Base-by-base conservation (phyloP, 768 basidiomycete genomes). In the Favolaschia claudopus region DNA sequence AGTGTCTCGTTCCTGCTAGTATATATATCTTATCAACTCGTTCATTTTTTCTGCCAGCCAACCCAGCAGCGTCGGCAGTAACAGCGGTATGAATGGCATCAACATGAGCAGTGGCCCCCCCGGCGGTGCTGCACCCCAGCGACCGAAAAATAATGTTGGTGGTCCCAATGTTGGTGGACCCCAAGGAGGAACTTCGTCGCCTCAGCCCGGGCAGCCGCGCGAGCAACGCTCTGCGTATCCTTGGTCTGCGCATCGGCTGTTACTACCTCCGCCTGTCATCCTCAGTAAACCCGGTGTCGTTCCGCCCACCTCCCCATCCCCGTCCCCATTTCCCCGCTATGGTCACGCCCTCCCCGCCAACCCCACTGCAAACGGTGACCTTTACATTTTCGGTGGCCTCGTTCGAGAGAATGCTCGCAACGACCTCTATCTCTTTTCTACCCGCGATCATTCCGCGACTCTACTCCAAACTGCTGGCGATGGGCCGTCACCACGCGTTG, bases 331-430 rank as follows among this genome's bases (percentile, higher is more conserved):
- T 74, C 96, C 97, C 24, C 89, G 96, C 37, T 99, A 99, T 70
- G 97, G 96, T 24, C 93, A 97, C 70, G 89, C 96, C 13, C 85
- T 98, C 6, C 95, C 95, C 9, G 84, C 91, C 6, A 84, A 82
- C 8, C 85, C 92, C 2, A 89, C 89, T 22, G 70, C 84, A n/a
- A 82, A 80, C 7, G 97, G 97, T 8, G 95, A 99, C 66, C 87
- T 99, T 62, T 96, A 94, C 76, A 83, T 99, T 61, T 99, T 99
- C 64, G 97, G 97, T 60, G 97, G 97, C 62, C 90, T 99, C 58
- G 95, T 99, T 15, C 86, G 91, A 34, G 96, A 99, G 70, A 77
- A 85, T 9, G 89, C 95, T 31, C 85, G 89, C 48, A 97, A 97
- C 74, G 97, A 99, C 76, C 81, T 99, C 27, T 99, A 96, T 74